Base-by-base conservation (phyloP, 768 basidiomycete species). In the Russula compacta region DNA sequence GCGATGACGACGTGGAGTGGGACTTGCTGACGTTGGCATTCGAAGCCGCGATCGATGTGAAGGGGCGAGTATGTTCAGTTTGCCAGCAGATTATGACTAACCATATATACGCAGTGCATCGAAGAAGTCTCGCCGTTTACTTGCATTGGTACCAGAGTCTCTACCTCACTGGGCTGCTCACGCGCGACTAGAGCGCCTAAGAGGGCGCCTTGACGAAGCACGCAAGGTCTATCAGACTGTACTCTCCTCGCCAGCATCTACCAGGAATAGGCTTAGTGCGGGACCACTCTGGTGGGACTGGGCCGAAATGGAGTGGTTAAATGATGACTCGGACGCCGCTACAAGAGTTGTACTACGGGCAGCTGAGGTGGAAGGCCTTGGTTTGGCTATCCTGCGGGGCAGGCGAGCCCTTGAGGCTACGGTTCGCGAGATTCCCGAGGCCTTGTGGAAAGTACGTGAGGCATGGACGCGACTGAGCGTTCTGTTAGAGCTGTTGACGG, bases 301-400 rank as follows among this genome's bases (percentile, higher is more conserved):
- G 87, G 86, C 85, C 1, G 85, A 92, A 67, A 80, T 89, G 79
- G 89, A 91, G 71, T 93, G 90, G 90, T 69, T 89, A 11, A 70
- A 75, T 14, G 79, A 82, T 1, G 66, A 78, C 36, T 68, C 74
- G 19, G 78, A 81, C 36, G 75, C 78, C 38, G 79, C 85, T 14
- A 69, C 83, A 40, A 73, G 77, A 39, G 76, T 87, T 36, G 76
- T 85, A 46, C 70, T 85, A 48, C 79, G 76, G 21, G 78, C 84
- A 10, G 81, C 77, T 12, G 80, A 77, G 4, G 73, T 84, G 38
- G 76, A 82, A 53, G 81, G 81, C 12, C 69, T 76, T 0, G 77
- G 83, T 3, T 73, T 86, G 60, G 77, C 76, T 38, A 66, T 86
- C 52, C 73, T 92, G 40, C 81, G 86, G 3, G 82, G 81, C 9